A percentile compares a stretch with the other conserved stretches of the same genome.
Conservation (phyloP, 2,329 filamentous ascomycete genomes). For the Hypoxylon sp. region DNA sequence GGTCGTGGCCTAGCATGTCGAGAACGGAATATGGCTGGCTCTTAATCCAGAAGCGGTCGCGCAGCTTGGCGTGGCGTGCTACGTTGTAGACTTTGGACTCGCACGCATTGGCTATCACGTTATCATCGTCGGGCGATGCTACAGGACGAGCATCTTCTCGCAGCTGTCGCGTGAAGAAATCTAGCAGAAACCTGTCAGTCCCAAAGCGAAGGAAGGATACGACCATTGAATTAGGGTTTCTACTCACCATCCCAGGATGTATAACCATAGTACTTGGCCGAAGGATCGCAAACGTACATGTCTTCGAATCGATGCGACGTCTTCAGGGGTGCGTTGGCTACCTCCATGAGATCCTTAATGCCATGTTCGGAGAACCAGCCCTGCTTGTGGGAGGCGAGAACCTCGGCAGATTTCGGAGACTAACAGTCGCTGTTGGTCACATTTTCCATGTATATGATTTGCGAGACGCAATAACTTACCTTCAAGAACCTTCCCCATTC, state of each 20-base stretch:
- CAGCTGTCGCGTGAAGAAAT: slow-evolving; percentile 67
- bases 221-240: too few species aligned
- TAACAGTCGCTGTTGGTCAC: slow-evolving; percentile 16
- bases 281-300: slow-evolving; percentile 67
- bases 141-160: slow-evolving; percentile 58
- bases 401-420: slow-evolving; percentile 63
- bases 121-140: slow-evolving; percentile 55
- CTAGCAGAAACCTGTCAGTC: slow-evolving; percentile 17
- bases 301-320: slow-evolving; percentile 62
- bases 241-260: slow-evolving; percentile 64
- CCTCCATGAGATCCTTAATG: slow-evolving; percentile 57
- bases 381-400: slow-evolving; percentile 52
- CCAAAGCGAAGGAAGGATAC: too few species aligned
- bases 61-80: slow-evolving; percentile 51
- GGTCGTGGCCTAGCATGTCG: slow-evolving; percentile 62
- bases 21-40: slow-evolving; percentile 64
- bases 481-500: slow-evolving; percentile 64
- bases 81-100: slow-evolving; percentile 60
- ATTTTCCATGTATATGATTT: too few species aligned
- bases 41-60: slow-evolving; percentile 68
- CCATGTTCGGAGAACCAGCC: slow-evolving; percentile 66
- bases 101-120: slow-evolving; percentile 64
- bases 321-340: slow-evolving; percentile 57
- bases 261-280: slow-evolving; percentile 62
- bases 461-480: slow-evolving; percentile 49